phyloP scores from a whole-genome alignment of 148 eudicot species.

The Camellia granthamiana region DNA sequence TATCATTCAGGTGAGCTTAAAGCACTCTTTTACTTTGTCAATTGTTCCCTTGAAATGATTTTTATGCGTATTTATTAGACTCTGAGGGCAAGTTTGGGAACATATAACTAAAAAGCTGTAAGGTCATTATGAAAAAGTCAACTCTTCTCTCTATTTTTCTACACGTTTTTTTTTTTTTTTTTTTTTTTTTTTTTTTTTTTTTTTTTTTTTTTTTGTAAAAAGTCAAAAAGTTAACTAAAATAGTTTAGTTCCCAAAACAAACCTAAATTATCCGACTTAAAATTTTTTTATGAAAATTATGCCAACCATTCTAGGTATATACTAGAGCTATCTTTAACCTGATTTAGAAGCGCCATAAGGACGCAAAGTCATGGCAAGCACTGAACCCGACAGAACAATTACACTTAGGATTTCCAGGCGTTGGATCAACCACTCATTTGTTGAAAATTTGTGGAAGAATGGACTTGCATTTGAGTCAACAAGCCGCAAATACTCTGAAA shows the following conservation, averaged over 20 bases:
- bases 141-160: too few species aligned
- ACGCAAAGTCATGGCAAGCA: slow-evolving; percentile 39
- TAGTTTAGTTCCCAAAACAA: slow-evolving; percentile 27
- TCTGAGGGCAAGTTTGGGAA: too few species aligned
- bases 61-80: too few species aligned
- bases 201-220: too few species aligned
- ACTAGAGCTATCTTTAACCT: neutral
- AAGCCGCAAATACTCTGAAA: slow-evolving; percentile 30
- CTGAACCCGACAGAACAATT: slow-evolving; percentile 41
- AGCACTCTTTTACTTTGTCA: neutral
- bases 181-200: too few species aligned
- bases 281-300: too few species aligned
- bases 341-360: slow-evolving; percentile 25
- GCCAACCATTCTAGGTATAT: neutral
- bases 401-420: slow-evolving; percentile 52
- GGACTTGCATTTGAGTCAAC: slow-evolving; percentile 44
- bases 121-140: too few species aligned
- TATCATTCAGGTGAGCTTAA: neutral
- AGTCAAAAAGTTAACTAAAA: too few species aligned
- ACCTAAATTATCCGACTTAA: neutral
- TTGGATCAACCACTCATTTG: slow-evolving; percentile 62
- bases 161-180: too few species aligned
- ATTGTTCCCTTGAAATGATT: neutral
- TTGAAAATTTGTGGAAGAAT: slow-evolving; percentile 48
- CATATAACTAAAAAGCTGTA: too few species aligned